phyloP scores from a whole-genome alignment of 1,284 basidiomycete species.

The Ustilago vetiveriae region DNA sequence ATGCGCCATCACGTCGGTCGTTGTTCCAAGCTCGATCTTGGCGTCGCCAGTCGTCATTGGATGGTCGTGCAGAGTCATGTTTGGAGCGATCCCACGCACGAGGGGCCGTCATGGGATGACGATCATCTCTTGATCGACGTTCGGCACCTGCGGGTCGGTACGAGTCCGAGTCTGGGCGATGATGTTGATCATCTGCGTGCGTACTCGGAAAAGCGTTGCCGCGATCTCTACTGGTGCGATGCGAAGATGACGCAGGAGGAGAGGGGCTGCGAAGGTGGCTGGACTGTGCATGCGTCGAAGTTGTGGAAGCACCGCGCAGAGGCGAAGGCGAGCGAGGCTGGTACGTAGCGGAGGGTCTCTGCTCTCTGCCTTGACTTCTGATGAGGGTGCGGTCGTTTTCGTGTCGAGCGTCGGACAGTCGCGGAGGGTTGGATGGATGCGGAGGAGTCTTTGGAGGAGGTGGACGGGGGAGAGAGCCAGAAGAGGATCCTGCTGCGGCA shows the following conservation, averaged over 20 bases:
- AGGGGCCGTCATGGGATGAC: not conserved
- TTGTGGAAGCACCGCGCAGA: not conserved
- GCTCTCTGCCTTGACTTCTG: not conserved
- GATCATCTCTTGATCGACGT: constrained; percentile 2
- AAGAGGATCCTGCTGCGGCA: not conserved
- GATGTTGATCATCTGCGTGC: not conserved
- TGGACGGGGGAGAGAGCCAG: not conserved
- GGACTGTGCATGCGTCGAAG: not conserved
- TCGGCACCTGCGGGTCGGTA: not conserved
- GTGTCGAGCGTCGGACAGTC: not conserved
- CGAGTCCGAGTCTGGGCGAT: constrained; percentile 4
- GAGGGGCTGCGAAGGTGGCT: constrained; percentile 28
- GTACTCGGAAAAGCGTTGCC: not conserved
- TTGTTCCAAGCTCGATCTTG: constrained; percentile 5
- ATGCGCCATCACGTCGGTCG: not conserved
- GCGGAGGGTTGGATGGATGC: constrained; percentile 3
- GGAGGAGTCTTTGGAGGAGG: constrained; percentile 32
- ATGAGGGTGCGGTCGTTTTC: constrained; percentile 7
- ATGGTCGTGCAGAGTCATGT: not conserved
- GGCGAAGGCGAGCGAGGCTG: constrained; percentile 24
- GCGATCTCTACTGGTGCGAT: constrained; percentile 5
- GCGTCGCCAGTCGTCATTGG: not conserved
- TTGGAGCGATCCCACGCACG: constrained; percentile 1
- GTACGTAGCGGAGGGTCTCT: constrained; percentile 4
- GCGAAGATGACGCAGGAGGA: constrained; percentile 5